Conservation (phyloP, 345 rosid genomes). For the Microthlaspi erraticum region DNA sequence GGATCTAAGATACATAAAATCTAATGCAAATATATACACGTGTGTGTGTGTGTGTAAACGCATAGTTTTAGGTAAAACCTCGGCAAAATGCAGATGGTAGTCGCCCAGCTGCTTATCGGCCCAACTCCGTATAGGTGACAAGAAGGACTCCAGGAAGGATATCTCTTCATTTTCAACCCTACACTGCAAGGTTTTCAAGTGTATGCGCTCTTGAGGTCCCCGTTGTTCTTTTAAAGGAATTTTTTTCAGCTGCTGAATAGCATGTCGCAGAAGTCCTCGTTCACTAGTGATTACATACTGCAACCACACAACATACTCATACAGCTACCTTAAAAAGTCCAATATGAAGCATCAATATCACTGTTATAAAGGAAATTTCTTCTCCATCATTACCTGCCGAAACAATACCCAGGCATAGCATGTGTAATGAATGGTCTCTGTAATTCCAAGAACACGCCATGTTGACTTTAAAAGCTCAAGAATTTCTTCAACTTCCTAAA, state of each 20-base stretch:
- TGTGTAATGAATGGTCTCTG: slow-evolving; percentile 93
- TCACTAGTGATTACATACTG: slow-evolving; percentile 90
- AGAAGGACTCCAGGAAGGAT: slow-evolving; percentile 78
- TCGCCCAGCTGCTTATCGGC: slow-evolving; percentile 84
- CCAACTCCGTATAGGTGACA: slow-evolving; percentile 91
- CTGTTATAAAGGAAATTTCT: slow-evolving; percentile 4
- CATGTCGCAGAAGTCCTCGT: slow-evolving; percentile 77
- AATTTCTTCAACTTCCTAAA: slow-evolving; percentile 96
- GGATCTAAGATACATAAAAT: neutral
- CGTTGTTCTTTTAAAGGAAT: slow-evolving; percentile 91
- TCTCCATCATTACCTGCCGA: slow-evolving; percentile 74
- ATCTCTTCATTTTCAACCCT: slow-evolving; percentile 72
- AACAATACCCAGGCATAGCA: slow-evolving; percentile 91
- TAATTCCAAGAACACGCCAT: slow-evolving; percentile 94
- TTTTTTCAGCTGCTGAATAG: slow-evolving; percentile 83
- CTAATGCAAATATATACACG: neutral
- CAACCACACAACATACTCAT: slow-evolving; percentile 46
- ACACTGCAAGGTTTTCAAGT: slow-evolving; percentile 75
- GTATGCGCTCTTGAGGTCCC: slow-evolving; percentile 96
- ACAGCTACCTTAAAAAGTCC: slow-evolving; percentile 12
- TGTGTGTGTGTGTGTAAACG: slow-evolving; percentile 4
- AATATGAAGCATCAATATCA: slow-evolving; percentile 23
- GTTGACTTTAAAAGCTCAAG: slow-evolving; percentile 96
- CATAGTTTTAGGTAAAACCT: slow-evolving; percentile 57
- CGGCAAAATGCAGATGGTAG: slow-evolving; percentile 87